Evolutionary conservation across 2,329 filamentous ascomycete species (phyloP).

Genomic region (Xylariales sp.): DNA sequence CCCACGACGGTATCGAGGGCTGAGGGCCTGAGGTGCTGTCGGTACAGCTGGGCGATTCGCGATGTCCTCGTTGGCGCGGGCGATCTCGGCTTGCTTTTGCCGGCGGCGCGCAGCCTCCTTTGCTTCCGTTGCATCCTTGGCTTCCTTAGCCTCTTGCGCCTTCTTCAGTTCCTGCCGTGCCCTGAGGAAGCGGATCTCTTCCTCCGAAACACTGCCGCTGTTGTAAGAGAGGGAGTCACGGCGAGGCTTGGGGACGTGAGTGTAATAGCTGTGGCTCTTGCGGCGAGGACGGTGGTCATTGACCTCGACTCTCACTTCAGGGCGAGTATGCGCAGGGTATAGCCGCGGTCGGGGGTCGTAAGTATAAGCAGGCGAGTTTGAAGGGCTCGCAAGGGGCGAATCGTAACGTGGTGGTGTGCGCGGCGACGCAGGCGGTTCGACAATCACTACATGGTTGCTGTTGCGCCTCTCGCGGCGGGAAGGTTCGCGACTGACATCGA

Average conservation of each 20-base stretch:
- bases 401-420: constrained; percentile 6
- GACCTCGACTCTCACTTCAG: constrained; percentile 6
- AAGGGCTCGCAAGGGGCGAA: constrained; percentile 3
- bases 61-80: constrained; percentile 1
- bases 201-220: constrained; percentile 3
- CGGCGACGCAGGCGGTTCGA: constrained; percentile 4
- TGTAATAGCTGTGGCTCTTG: constrained; percentile 4
- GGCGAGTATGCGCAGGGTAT: not conserved
- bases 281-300: constrained; percentile 2
- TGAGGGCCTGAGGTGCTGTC: not conserved
- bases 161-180: constrained; percentile 4
- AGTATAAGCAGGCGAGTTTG: constrained; percentile 3
- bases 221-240: not conserved
- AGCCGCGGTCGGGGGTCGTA: not conserved
- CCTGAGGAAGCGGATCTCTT: not conserved
- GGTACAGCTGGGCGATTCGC: constrained; percentile 1
- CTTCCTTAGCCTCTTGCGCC: constrained; percentile 3
- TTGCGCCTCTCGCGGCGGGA: constrained; percentile 8
- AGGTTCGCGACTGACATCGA: constrained; percentile 2
- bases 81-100: not conserved
- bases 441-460: constrained; percentile 7
- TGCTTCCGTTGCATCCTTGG: not conserved
- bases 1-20: constrained; percentile 1
- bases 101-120: constrained; percentile 2
- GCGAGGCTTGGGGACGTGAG: not conserved